Evolutionary conservation across 1,284 basidiomycete genomes (phyloP), one percentile per base, ranked within the genome.

Genomic region (Exsudoporus floridanus): DNA sequence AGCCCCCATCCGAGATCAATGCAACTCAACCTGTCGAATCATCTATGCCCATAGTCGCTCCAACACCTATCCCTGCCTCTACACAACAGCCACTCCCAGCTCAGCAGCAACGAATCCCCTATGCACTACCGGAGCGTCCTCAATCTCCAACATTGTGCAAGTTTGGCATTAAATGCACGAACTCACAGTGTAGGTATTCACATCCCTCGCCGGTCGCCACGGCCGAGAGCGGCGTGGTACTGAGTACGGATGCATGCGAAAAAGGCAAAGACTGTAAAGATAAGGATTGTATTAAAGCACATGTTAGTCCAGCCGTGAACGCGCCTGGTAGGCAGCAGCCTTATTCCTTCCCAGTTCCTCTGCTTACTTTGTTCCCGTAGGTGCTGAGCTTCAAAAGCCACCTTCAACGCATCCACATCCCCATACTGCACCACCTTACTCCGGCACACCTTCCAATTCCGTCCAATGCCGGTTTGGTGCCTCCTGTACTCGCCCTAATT

Each of bases 141-240:
- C 85, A 87, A 61, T 90, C 90, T 3, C 90, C 90, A 0, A 90
- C 88, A 0, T 74, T 98, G 19, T 98, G 94, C 82, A 95, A 95
- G 73, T 97, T 89, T 61, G 84, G 81, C 7, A 78, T 88, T 21
- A 94, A 94, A 60, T 98, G 94, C 72, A 89, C 86, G 46, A 95
- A 96, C 70, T 78, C 89, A 0, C 77, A 86, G 46, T 98, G 94
- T 70, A 80, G 86, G 18, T 97, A 84, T 72, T 91, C 90, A 10
- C 94, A 98, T 70, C 92, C 94, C 4, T 92, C 90, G 6, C 94
- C 94, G 14, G 91, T 92, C 0, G 93, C 94, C 3, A 94, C 94
- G 27, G 76, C 84, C 13, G 92, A 95, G 72, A 92, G 88, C 65
- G 94, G 94, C n/a, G 81, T 98, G 59, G 94, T 97, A 2, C 75